Evolutionary conservation across 2,329 filamentous ascomycete species (phyloP).

Genomic region (Cyphellophora europaea): DNA sequence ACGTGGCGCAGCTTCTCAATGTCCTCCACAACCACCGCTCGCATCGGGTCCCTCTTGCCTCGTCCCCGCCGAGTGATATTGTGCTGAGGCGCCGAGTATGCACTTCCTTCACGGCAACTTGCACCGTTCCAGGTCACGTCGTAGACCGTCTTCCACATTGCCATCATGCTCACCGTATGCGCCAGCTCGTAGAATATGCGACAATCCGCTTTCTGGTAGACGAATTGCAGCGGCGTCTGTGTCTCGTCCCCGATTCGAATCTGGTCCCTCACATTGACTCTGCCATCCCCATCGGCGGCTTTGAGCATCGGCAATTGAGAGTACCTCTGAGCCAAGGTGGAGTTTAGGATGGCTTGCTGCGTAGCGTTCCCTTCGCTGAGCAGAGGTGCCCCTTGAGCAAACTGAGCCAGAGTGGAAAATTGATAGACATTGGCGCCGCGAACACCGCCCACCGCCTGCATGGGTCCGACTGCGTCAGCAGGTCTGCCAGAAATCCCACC

Average conservation of each 20-base stretch:
- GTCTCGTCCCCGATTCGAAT: conserved; percentile 34
- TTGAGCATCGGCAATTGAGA: neutral
- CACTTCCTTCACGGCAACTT: conserved; percentile 21
- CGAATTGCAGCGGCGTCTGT: conserved; percentile 47
- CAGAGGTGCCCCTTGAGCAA: neutral
- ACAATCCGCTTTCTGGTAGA: conserved; percentile 53
- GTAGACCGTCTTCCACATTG: conserved; percentile 40
- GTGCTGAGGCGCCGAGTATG: neutral
- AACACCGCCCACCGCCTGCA: conserved; percentile 58
- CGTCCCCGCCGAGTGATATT: neutral
- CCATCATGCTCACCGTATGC: conserved; percentile 41
- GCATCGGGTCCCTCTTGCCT: neutral
- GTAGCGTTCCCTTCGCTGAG: neutral
- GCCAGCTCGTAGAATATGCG: conserved; percentile 48
- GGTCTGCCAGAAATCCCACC: conserved; percentile 47
- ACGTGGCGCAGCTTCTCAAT: neutral
- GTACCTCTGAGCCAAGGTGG: neutral
- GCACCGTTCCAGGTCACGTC: conserved; percentile 31
- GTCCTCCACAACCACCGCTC: neutral
- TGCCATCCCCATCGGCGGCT: conserved; percentile 21
- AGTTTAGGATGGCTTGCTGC: neutral
- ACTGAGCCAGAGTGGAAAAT: neutral
- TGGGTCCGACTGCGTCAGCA: conserved; percentile 40
- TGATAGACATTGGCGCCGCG: conserved; percentile 36
- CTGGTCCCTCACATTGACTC: conserved; percentile 36